Evolutionary conservation across 495 filamentous ascomycete species (phyloP).

Genomic region (Penicillium arizonense): DNA sequence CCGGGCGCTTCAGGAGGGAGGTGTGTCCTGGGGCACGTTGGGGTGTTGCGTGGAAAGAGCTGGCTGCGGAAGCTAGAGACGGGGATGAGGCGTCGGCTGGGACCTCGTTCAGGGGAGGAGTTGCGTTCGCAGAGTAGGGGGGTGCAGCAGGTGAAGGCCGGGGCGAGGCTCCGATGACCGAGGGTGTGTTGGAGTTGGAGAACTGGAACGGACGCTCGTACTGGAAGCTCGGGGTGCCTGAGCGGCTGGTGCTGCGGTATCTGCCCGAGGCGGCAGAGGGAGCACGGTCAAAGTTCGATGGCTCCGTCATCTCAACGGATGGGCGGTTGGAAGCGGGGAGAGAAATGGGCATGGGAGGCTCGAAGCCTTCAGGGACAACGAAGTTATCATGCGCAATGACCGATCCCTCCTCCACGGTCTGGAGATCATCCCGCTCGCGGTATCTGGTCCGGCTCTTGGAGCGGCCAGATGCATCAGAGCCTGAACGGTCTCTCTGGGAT

Average conservation of each 20-base stretch:
- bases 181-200: constrained; percentile 29
- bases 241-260: constrained; percentile 49
- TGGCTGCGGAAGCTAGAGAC: constrained; percentile 18
- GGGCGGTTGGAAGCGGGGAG: constrained; percentile 38
- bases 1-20: constrained; percentile 55
- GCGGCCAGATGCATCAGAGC: constrained; percentile 57
- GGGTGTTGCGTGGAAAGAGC: constrained; percentile 13
- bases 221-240: constrained; percentile 37
- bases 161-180: constrained; percentile 48
- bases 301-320: constrained; percentile 36
- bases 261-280: constrained; percentile 43
- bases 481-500: constrained; percentile 57
- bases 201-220: constrained; percentile 42
- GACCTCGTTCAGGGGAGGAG: constrained; percentile 49
- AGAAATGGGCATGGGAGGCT: constrained; percentile 25
- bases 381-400: constrained; percentile 29
- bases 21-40: constrained; percentile 30
- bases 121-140: constrained; percentile 52
- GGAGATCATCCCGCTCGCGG: constrained; percentile 46
- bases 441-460: constrained; percentile 54
- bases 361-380: constrained; percentile 24
- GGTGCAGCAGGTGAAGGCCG: constrained; percentile 53
- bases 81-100: constrained; percentile 29
- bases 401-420: constrained; percentile 35
- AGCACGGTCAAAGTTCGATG: constrained; percentile 33